Evolutionary conservation across 1,284 basidiomycete genomes (phyloP).

Genomic region (Ceratobasidium sp.): DNA sequence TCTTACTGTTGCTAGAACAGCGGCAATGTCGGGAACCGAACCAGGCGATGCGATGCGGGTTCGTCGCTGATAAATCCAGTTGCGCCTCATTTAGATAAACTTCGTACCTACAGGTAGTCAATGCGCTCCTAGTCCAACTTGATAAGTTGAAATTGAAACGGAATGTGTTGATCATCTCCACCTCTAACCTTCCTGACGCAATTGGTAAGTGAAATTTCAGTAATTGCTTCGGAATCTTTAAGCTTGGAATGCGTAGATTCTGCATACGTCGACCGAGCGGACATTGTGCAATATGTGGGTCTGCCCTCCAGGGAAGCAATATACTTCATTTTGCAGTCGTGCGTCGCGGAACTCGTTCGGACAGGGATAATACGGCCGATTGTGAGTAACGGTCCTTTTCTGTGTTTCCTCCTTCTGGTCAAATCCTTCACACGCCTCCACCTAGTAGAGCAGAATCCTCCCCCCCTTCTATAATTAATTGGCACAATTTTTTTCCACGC

Average conservation of each 20-base stretch:
- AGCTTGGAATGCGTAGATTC: conserved; percentile 65
- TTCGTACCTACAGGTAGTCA: conserved; percentile 80
- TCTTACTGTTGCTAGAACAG: conserved; percentile 89
- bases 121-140: conserved; percentile 94
- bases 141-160: conserved; percentile 93
- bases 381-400: conserved; percentile 52
- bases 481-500: neutral
- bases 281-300: conserved; percentile 95
- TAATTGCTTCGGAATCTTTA: neutral
- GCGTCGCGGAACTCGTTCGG: conserved; percentile 78
- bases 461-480: neutral
- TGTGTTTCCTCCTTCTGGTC: neutral
- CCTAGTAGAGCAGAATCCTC: neutral
- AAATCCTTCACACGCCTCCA: neutral
- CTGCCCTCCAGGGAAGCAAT: conserved; percentile 88
- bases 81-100: neutral
- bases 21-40: conserved; percentile 93
- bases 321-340: conserved; percentile 91
- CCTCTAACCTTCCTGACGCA: conserved; percentile 92
- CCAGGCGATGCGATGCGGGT: conserved; percentile 95
- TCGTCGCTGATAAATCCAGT: conserved; percentile 45
- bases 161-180: conserved; percentile 96
- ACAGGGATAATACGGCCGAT: conserved; percentile 71
- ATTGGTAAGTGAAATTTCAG: conserved; percentile 69
- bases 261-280: conserved; percentile 96